phyloP scores from a whole-genome alignment of 257 asterid species.

The Linderniella brevidens region DNA sequence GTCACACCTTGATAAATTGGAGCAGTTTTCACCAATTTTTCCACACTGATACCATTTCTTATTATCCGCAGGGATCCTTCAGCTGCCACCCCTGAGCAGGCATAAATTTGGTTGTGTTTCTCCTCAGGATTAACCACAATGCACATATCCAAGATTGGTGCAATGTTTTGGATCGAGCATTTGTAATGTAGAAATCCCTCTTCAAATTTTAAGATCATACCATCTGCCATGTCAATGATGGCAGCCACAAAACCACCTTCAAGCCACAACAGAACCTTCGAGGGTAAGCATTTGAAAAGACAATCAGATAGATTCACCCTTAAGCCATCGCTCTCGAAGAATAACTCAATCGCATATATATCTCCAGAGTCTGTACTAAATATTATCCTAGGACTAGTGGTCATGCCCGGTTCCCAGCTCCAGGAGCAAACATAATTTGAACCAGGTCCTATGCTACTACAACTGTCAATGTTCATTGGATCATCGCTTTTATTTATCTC shows the following conservation, averaged over 20 bases:
- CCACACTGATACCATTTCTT: constrained; percentile 89
- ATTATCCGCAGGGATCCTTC: constrained; percentile 83
- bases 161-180: constrained; percentile 77
- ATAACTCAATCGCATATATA: constrained; percentile 47
- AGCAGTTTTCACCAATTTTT: constrained; percentile 75
- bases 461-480: constrained; percentile 80
- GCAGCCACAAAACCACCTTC: constrained; percentile 75
- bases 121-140: constrained; percentile 70
- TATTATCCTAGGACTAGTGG: constrained; percentile 46
- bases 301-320: constrained; percentile 64
- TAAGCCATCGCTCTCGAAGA: constrained; percentile 48
- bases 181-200: constrained; percentile 44
- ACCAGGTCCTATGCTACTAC: constrained; percentile 40
- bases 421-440: constrained; percentile 72
- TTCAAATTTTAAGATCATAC: constrained; percentile 72
- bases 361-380: constrained; percentile 90
- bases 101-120: constrained; percentile 84
- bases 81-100: constrained; percentile 94
- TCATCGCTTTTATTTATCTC: constrained; percentile 68
- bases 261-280: constrained; percentile 74
- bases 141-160: constrained; percentile 89
- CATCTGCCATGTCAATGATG: constrained; percentile 88
- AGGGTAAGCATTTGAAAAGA: constrained; percentile 61
- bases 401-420: constrained; percentile 77
- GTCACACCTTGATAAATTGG: constrained; percentile 85